A percentile compares a stretch with the other conserved stretches of the same genome.
phyloP scores from a whole-genome alignment of 495 filamentous ascomycete genomes.

The Annulohypoxylon nitens region DNA sequence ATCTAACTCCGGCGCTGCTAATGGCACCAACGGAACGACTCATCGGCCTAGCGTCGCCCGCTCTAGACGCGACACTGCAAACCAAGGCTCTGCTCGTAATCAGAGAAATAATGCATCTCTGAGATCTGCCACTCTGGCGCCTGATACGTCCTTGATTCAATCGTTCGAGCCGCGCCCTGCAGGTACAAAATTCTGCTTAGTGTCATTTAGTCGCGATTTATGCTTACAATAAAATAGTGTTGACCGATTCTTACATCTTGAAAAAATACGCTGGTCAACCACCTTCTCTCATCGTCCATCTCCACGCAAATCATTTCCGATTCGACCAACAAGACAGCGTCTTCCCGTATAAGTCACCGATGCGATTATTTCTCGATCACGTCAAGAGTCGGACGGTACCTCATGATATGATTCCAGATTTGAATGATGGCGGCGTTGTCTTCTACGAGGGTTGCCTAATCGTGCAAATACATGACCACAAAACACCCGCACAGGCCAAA shows the following conservation, averaged over 20 bases:
- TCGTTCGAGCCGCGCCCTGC: constrained; percentile 62
- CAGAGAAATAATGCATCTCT: constrained; percentile 59
- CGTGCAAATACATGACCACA: constrained; percentile 89
- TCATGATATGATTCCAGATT: constrained; percentile 66
- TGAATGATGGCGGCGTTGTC: constrained; percentile 74
- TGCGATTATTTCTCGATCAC: constrained; percentile 86
- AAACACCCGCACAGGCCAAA: constrained; percentile 70
- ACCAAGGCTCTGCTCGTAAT: constrained; percentile 54
- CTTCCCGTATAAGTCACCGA: constrained; percentile 90
- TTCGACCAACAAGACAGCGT: constrained; percentile 96
- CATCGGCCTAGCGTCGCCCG: constrained; percentile 64
- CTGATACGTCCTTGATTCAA: constrained; percentile 53
- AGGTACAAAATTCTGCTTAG: constrained; percentile 47
- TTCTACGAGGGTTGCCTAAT: constrained; percentile 98
- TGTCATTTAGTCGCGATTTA: constrained; percentile 13
- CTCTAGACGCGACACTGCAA: constrained; percentile 61
- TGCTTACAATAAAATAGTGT: constrained; percentile 59
- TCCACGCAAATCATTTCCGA: constrained; percentile 86
- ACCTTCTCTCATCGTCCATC: constrained; percentile 87
- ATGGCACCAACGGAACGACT: constrained; percentile 60
- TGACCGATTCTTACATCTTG: constrained; percentile 81
- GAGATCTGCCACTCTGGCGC: constrained; percentile 59
- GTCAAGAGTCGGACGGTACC: constrained; percentile 62
- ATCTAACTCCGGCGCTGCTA: constrained; percentile 58
- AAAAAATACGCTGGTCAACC: constrained; percentile 80